Conservation (phyloP, 2,329 filamentous ascomycete species). For the Nemania serpens region DNA sequence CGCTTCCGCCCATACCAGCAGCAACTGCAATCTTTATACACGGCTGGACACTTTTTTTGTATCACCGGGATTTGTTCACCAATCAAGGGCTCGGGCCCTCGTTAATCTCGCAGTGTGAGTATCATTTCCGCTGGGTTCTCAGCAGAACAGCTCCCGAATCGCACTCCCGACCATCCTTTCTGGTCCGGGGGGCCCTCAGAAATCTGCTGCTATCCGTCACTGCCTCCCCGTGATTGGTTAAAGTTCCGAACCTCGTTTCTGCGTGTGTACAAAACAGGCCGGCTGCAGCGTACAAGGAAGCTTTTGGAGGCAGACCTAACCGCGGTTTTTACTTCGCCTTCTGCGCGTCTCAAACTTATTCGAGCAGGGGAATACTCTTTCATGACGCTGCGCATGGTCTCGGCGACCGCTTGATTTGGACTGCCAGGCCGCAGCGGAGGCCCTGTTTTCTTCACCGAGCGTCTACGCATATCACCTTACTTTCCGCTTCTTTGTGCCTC, state of each 20-base stretch:
- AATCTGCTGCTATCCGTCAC: constrained; percentile 21
- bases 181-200: background rate
- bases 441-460: constrained; percentile 36
- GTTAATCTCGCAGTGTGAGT: background rate
- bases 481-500: constrained; percentile 20
- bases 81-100: background rate
- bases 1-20: background rate
- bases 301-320: background rate
- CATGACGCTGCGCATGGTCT: constrained; percentile 22
- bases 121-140: background rate
- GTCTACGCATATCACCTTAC: constrained; percentile 32
- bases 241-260: background rate
- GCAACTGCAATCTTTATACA: background rate
- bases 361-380: background rate
- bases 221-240: constrained; percentile 18
- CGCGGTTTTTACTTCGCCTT: constrained; percentile 22
- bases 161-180: constrained; percentile 1
- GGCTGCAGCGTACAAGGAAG: constrained; percentile 5
- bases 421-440: constrained; percentile 5
- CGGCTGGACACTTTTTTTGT: constrained; percentile 10
- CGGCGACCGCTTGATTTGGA: constrained; percentile 4
- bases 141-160: constrained; percentile 1
- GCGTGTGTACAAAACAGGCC: background rate
- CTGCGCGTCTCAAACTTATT: constrained; percentile 5
- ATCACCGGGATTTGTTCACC: background rate